phyloP scores from a whole-genome alignment of 306 rosid species.

The Alnus glutinosa region DNA sequence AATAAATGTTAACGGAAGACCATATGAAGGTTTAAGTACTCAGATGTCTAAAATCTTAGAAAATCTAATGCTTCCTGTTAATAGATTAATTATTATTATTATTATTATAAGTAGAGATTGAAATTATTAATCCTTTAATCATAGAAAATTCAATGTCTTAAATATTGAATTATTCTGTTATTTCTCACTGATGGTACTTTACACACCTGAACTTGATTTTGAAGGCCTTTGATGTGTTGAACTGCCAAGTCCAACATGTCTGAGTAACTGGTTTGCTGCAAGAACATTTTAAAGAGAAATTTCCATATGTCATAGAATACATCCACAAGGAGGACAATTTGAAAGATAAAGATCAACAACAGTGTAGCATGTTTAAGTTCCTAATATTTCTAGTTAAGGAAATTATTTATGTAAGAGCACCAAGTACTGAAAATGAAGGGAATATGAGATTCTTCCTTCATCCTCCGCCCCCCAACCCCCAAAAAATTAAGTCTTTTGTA shows the following conservation, averaged over 20 bases:
- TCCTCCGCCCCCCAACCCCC: too few species aligned
- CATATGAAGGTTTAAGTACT: background rate
- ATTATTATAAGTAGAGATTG: background rate
- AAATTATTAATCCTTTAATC: background rate
- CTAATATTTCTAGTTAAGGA: background rate
- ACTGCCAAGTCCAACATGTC: slow-evolving; percentile 99
- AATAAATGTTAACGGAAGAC: background rate
- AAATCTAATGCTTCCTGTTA: background rate
- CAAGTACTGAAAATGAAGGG: too few species aligned
- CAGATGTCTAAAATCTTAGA: background rate
- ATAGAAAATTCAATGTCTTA: background rate
- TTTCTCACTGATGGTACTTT: background rate
- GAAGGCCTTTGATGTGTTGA: slow-evolving; percentile 96
- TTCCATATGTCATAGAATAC: slow-evolving; percentile 7
- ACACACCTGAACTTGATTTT: slow-evolving; percentile 86
- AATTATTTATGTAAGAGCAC: too few species aligned
- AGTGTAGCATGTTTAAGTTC: background rate
- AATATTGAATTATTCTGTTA: background rate
- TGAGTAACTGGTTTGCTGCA: slow-evolving; percentile 97
- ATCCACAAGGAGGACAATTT: background rate
- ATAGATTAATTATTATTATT: background rate
- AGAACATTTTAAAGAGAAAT: slow-evolving; percentile 19
- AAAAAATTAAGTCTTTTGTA: too few species aligned
- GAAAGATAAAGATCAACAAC: background rate
- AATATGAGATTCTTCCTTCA: too few species aligned